Evolutionary conservation across 2,329 filamentous ascomycete genomes (phyloP).

Genomic region (Didymella exigua): DNA sequence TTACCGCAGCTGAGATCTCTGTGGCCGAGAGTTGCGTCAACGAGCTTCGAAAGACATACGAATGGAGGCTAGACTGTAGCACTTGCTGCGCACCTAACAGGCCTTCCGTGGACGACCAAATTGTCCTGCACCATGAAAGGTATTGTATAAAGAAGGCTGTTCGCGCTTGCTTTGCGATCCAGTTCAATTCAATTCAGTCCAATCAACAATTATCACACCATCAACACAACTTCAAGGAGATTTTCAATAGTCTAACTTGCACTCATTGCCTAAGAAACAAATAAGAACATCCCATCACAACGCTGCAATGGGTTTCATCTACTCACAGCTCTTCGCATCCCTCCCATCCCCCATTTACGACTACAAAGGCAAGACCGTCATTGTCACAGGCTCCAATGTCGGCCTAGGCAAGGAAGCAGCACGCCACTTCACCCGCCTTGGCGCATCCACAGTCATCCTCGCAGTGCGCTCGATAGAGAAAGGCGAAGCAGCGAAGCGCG

Average conservation of each 20-base stretch:
- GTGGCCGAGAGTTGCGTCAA: constrained; percentile 2
- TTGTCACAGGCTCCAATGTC: constrained; percentile 49
- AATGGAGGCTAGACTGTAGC: constrained; percentile 9
- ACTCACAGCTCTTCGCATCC: constrained; percentile 39
- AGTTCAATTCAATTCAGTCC: neutral
- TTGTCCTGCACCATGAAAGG: neutral
- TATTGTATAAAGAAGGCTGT: neutral
- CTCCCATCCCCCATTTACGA: constrained; percentile 23
- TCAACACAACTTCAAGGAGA: neutral
- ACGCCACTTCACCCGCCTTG: constrained; percentile 34
- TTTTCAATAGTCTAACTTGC: too few species aligned
- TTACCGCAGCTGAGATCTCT: constrained; percentile 4
- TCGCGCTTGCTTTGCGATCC: neutral
- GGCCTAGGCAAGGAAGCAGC: constrained; percentile 43
- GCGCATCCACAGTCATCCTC: constrained; percentile 35
- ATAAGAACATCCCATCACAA: neutral
- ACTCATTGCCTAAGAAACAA: too few species aligned
- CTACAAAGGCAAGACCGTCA: constrained; percentile 44
- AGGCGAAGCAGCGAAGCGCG: constrained; percentile 34
- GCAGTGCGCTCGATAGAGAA: constrained; percentile 38
- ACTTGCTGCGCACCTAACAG: neutral
- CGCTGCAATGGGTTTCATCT: constrained; percentile 6
- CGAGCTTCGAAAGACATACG: neutral
- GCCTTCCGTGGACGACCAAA: neutral
- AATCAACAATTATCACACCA: neutral